Conservation (phyloP, 1,284 basidiomycete genomes). For the Papiliotrema fonsecae region DNA sequence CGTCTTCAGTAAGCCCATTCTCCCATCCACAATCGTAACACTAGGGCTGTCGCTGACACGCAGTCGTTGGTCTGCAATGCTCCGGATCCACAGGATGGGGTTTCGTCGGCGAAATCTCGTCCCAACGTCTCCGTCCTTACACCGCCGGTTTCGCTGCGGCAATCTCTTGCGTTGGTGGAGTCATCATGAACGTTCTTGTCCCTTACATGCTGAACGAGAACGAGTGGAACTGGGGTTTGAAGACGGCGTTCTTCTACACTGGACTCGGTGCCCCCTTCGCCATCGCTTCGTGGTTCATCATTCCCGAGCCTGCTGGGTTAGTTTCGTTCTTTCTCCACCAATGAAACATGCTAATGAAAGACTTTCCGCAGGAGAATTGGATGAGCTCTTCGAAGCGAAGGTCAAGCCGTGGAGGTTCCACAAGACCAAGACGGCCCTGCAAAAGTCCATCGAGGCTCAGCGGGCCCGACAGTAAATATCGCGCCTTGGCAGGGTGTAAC, state of each 20-base stretch:
- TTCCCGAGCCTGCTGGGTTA: constrained; percentile 20
- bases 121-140: constrained; percentile 20
- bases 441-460: constrained; percentile 6
- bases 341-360: background rate
- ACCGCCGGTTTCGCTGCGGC: constrained; percentile 25
- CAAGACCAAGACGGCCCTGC: constrained; percentile 20
- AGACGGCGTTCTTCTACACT: constrained; percentile 21
- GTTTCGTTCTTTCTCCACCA: background rate
- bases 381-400: constrained; percentile 17
- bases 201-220: constrained; percentile 20
- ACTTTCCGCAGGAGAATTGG: constrained; percentile 16
- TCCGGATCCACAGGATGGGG: constrained; percentile 23
- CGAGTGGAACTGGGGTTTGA: constrained; percentile 19
- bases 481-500: too few relatives aligned
- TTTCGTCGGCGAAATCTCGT: constrained; percentile 23
- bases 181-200: constrained; percentile 20
- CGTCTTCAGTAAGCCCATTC: constrained; percentile 17
- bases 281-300: constrained; percentile 19
- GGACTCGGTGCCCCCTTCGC: constrained; percentile 16
- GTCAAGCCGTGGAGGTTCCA: constrained; percentile 22
- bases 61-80: constrained; percentile 19
- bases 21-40: too few relatives aligned
- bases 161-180: constrained; percentile 10
- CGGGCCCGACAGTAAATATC: background rate
- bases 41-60: background rate